Evolutionary conservation across 345 rosid genomes (phyloP), one percentile per base, ranked within the genome.

Genomic region (Clausena lansium): DNA sequence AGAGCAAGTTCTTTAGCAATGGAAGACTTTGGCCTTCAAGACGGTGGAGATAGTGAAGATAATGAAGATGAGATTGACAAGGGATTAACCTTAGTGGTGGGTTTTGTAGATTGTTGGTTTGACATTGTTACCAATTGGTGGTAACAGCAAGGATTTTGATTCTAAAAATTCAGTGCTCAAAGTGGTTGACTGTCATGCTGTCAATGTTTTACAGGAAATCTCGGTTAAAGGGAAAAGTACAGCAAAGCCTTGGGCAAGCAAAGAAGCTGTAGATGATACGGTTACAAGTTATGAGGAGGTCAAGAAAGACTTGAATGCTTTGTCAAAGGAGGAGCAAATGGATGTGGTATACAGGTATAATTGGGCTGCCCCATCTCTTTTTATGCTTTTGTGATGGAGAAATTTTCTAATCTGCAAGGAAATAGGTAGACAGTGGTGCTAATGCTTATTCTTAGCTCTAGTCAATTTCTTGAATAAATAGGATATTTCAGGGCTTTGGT

Each of bases 311-410:
- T 74, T 90, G 54, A 86, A 86, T 88, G 87, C 93, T 74, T 85
- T 95, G 84, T 88, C 99, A 13, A 89, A 75, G 83, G 89, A 95
- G 82, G 98, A 93, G 84, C 94, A 93, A 83, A 93, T 93, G 94
- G 91, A 95, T 73, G 91, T 90, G 77, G 91, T 92, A 9, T 87
- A 86, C 54, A 92, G 98, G 98, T 95, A 84, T 55, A 62, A 19
- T 32, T 32, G 10, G 24, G 35, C 41, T 15, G 67, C 24, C 35
- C 5, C 1, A 30, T 32, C 22, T 17, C 5, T 64, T 17, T 2
- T 15, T 15, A 1, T 64, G 67, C 67, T 64, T 32, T 64, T 33
- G 5, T 64, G 7, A 17, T 7, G 39, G 39, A 32, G 2, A 64
- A 22, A 7, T 32, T 64, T 64, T 64, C 24, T 32, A 0, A 4